Evolutionary conservation across 495 filamentous ascomycete genomes (phyloP), one percentile per base, ranked within the genome.

Genomic region (Penicillium angulare): DNA sequence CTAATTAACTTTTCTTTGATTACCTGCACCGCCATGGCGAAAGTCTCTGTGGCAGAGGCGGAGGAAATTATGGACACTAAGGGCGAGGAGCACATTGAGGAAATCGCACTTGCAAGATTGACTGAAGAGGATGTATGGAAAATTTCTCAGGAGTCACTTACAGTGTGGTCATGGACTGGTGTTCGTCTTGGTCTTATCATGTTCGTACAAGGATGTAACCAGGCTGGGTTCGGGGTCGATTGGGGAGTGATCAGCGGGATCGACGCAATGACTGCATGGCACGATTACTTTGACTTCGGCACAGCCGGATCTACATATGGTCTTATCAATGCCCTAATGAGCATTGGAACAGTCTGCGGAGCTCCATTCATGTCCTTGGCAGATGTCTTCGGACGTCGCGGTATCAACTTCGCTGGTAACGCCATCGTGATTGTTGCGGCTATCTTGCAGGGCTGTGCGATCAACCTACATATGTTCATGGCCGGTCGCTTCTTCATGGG

Each of bases 181-280:
- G 44, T 71, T 35, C 65, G 72, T 13, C 52, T 75, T 6, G 49
- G 40, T 23, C 56, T 64, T 17, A 69, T 73, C 24, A 67, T 74
- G 61, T 65, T 74, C 34, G 60, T 74, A 9, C 64, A 68, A 43
- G 68, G 69, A 26, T 74, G 69, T 43, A 68, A 72, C 43, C 66
- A 68, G 47, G 71, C 72, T 17, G 69, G 71, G 12, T 74, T 63
- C 53, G 69, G 69, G 32, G 62, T 74, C 20, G 73, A 74, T 47
- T 74, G 73, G 73, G 65, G 61, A 5, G 68, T 73, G 10, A 74
- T 74, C 32, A 50, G 66, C 38, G 69, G 71, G 12, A 68, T 72
- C 44, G 68, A 73, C 39, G 43, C 64, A 7, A 44, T 61, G 26
- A 4, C 48, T 3, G 23, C 58, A 45, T 73, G 69, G 69, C 69